Evolutionary conservation across 148 eudicot genomes (phyloP).

Genomic region (Camellia lanceoleosa): DNA sequence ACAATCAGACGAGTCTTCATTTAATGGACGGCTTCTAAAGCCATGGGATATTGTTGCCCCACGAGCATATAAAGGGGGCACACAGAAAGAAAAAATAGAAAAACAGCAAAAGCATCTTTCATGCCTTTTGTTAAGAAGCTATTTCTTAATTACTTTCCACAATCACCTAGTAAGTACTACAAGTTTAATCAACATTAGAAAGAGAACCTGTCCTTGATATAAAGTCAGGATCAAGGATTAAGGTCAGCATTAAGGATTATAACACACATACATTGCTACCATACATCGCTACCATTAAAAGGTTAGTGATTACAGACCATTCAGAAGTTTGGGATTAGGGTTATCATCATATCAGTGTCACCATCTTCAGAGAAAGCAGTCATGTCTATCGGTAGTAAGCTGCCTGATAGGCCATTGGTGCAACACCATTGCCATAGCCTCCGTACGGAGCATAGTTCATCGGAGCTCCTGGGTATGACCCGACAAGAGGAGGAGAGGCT

Average conservation of each 20-base stretch:
- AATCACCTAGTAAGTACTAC: constrained; percentile 34
- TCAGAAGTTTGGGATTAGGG: constrained; percentile 27
- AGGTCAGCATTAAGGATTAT: constrained; percentile 18
- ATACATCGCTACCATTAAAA: constrained; percentile 67
- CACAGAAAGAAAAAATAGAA: not conserved
- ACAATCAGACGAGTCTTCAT: too few relatives aligned
- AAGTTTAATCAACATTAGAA: constrained; percentile 41
- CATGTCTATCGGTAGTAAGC: constrained; percentile 75
- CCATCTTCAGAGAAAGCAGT: constrained; percentile 44
- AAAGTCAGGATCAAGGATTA: constrained; percentile 5
- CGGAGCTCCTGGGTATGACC: constrained; percentile 68
- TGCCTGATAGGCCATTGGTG: constrained; percentile 61
- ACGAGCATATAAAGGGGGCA: too few relatives aligned
- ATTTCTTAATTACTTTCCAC: constrained; percentile 26
- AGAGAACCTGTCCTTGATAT: constrained; percentile 32
- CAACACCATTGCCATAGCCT: constrained; percentile 65
- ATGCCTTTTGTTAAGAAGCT: constrained; percentile 15
- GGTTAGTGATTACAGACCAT: constrained; percentile 76
- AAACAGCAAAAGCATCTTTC: not conserved
- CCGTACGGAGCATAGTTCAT: constrained; percentile 70
- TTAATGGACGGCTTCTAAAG: too few relatives aligned
- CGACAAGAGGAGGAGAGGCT: constrained; percentile 48
- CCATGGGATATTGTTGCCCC: too few relatives aligned
- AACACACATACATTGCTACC: constrained; percentile 37
- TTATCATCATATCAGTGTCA: constrained; percentile 55